These are phyloP conservation scores for Sedum album DNA, from an alignment of 164 flowering plant species.

Conservation along the genomic window DNA sequence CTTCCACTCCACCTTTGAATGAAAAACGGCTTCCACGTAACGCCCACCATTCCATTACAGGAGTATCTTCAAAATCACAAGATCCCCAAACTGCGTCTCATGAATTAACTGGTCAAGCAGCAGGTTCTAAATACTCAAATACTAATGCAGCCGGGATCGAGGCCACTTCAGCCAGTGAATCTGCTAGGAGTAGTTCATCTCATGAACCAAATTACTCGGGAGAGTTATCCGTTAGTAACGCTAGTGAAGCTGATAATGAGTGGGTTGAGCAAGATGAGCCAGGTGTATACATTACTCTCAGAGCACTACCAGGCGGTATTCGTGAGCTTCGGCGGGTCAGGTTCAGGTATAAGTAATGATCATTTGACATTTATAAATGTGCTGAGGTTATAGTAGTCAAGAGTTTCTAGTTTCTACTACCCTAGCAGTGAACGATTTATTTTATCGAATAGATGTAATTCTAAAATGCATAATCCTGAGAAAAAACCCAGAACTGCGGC, in stretches of 20 bases:
- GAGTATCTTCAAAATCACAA: constrained; percentile 74
- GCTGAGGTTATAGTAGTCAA: neutral
- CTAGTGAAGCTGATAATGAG: constrained; percentile 64
- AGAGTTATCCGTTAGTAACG: constrained; percentile 40
- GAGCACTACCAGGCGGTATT: constrained; percentile 46
- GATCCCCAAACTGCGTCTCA: constrained; percentile 55
- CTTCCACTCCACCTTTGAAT: constrained; percentile 72
- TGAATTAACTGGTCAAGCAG: constrained; percentile 46
- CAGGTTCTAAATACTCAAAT: constrained; percentile 77
- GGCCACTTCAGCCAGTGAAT: constrained; percentile 29
- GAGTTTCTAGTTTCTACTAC: neutral
- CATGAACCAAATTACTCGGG: constrained; percentile 68
- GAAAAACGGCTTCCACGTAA: constrained; percentile 66
- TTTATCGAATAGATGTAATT: neutral
- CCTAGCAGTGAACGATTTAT: neutral
- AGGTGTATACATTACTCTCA: constrained; percentile 64
- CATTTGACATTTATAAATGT: neutral
- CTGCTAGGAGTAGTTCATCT: constrained; percentile 70
- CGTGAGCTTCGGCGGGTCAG: constrained; percentile 68
- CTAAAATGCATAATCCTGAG: neutral
- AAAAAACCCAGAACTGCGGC: neutral
- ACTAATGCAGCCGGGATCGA: constrained; percentile 71
- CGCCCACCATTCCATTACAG: constrained; percentile 31
- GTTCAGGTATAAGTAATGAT: constrained; percentile 44
- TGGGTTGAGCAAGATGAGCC: constrained; percentile 81